Conservation (phyloP, 495 filamentous ascomycete species). For the Cercophora samala region DNA sequence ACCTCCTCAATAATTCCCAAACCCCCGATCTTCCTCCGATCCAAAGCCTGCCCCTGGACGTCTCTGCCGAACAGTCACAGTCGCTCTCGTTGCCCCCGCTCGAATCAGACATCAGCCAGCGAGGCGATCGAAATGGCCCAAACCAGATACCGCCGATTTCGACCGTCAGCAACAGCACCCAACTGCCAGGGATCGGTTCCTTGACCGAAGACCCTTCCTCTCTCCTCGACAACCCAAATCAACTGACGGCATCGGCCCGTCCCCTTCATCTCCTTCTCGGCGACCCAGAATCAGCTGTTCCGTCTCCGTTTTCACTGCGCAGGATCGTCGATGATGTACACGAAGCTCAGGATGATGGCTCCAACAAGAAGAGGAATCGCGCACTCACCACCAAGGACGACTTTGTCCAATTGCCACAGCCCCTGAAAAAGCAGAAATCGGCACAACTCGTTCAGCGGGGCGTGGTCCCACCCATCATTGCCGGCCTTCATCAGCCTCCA, state of each 20-base stretch:
- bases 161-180: slow-evolving; percentile 30
- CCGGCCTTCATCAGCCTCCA: slow-evolving; percentile 72
- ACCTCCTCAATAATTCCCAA: slow-evolving; percentile 52
- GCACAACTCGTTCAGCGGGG: slow-evolving; percentile 45
- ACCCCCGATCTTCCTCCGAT: slow-evolving; percentile 45
- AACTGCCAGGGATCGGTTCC: slow-evolving; percentile 12
- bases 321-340: slow-evolving; percentile 46
- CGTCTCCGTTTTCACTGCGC: slow-evolving; percentile 41
- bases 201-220: slow-evolving; percentile 18
- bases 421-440: slow-evolving; percentile 56
- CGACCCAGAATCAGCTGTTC: slow-evolving; percentile 30
- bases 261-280: slow-evolving; percentile 33
- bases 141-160: slow-evolving; percentile 38
- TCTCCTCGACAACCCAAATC: slow-evolving; percentile 18
- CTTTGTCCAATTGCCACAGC: slow-evolving; percentile 54
- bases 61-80: slow-evolving; percentile 29
- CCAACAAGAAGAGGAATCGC: slow-evolving; percentile 48
- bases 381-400: slow-evolving; percentile 48
- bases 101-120: slow-evolving; percentile 42
- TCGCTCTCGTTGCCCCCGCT: slow-evolving; percentile 44
- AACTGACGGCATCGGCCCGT: slow-evolving; percentile 19
- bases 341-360: slow-evolving; percentile 32
- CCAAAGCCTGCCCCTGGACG: slow-evolving; percentile 32
- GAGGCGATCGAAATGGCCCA: slow-evolving; percentile 33
- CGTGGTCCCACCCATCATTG: slow-evolving; percentile 59